phyloP scores from a whole-genome alignment of 208 protist species.

The Trypanosoma conorhini region DNA sequence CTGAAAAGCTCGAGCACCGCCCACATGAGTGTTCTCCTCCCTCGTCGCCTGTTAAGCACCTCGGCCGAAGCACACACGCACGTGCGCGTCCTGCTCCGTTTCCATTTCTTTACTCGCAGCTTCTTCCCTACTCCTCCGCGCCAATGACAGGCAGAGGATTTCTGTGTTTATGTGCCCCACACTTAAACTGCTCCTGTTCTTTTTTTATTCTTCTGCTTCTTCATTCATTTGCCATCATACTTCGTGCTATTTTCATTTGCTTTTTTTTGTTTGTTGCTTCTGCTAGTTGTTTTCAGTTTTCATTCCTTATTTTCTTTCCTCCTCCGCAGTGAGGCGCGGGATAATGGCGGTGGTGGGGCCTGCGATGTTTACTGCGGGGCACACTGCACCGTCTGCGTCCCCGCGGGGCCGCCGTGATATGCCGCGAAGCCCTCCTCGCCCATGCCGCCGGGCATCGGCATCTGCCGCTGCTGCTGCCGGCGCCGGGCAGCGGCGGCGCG shows the following conservation, averaged over 20 bases:
- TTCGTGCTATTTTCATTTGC: slow-evolving; percentile 15
- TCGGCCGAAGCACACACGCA: neutral
- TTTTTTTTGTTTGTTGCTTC: slow-evolving; percentile 5
- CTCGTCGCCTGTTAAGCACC: neutral
- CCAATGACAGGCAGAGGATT: neutral
- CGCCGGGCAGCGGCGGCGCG: slow-evolving; percentile 28
- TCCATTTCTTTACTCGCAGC: neutral
- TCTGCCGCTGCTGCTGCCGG: slow-evolving; percentile 18
- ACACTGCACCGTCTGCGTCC: slow-evolving; percentile 63
- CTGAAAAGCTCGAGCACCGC: neutral
- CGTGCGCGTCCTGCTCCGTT: neutral
- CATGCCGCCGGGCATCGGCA: neutral
- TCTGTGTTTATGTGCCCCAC: neutral
- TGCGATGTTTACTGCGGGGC: slow-evolving; percentile 56
- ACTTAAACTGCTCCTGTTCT: neutral
- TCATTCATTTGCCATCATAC: neutral
- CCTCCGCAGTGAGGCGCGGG: too few relatives aligned
- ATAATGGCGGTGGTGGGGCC: neutral
- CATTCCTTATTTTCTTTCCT: slow-evolving; percentile 18
- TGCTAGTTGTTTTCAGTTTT: neutral
- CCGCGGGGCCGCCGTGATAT: slow-evolving; percentile 13
- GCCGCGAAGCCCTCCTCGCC: slow-evolving; percentile 1
- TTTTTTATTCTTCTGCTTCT: neutral
- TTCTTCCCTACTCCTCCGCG: neutral
- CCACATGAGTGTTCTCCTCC: neutral